phyloP scores from a whole-genome alignment of 2,329 filamentous ascomycete species.

The Trichoderma sp. region DNA sequence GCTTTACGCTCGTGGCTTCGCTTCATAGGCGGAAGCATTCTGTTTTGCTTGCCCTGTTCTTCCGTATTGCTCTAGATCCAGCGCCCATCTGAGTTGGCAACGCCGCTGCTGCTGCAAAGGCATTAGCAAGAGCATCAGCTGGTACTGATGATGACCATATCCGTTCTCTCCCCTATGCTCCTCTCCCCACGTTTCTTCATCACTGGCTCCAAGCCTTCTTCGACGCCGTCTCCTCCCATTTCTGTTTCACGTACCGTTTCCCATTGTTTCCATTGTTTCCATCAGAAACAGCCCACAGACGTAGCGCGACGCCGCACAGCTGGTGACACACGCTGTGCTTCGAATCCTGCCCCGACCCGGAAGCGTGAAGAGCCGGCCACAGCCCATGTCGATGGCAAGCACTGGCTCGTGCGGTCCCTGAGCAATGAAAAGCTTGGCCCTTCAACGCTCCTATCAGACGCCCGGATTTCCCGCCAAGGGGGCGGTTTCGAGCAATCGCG shows the following conservation, averaged over 20 bases:
- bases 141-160: background rate
- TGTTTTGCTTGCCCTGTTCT: background rate
- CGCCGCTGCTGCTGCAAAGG: background rate
- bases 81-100: background rate
- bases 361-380: slow-evolving; percentile 11
- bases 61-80: background rate
- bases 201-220: background rate
- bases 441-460: background rate
- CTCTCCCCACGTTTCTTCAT: slow-evolving; percentile 1
- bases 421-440: background rate
- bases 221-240: background rate
- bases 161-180: background rate
- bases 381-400: background rate
- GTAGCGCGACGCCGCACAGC: slow-evolving; percentile 7
- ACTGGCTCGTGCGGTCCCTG: background rate
- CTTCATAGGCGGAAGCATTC: background rate
- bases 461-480: slow-evolving; percentile 9
- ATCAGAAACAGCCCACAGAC: background rate
- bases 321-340: slow-evolving; percentile 20
- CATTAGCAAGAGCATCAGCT: background rate
- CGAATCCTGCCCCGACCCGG: slow-evolving; percentile 20
- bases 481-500: background rate
- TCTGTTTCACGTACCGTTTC: slow-evolving; percentile 6
- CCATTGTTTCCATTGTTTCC: background rate
- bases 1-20: background rate